Base-by-base conservation (phyloP, 306 rosid genomes). In the Inga laurina region DNA sequence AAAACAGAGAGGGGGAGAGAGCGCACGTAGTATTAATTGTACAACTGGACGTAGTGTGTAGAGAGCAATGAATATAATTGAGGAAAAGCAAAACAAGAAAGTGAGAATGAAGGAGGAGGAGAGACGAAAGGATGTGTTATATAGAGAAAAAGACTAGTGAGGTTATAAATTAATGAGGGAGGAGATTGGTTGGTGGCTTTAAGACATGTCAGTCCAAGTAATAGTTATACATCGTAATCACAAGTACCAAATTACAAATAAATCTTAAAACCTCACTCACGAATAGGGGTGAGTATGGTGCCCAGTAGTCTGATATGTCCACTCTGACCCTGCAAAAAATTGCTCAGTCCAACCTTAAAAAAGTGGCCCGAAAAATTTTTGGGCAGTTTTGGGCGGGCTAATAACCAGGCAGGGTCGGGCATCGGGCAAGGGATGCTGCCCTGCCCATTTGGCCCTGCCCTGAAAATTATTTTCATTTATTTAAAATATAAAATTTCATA, bases 241-340 rank as follows among this genome's bases (percentile, higher is more conserved):
- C 21, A 87, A 91, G 88, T 39, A 86, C 92, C 90, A 89, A 91
- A 90, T 84, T 90, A 84, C 88, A 62, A 79, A 89, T 3, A 89
- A 85, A 75, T 54, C 78, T 86, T 88, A 81, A 85, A 86, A 83
- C 49, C 87, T 64, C 72, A 83, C 83, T 88, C 91, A 87, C 86
- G 81, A n/a, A n/a, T n/a, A n/a, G n/a, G n/a, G n/a, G n/a, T n/a
- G n/a, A n/a, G n/a, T n/a, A n/a, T n/a, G n/a, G n/a, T n/a, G n/a
- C n/a, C n/a, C n/a, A n/a, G n/a, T n/a, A n/a, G n/a, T n/a, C n/a
- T n/a, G n/a, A n/a, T n/a, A n/a, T n/a, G n/a, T n/a, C n/a, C n/a
- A n/a, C n/a, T n/a, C n/a, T n/a, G n/a, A n/a, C n/a, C n/a, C n/a
- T n/a, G n/a, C n/a, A n/a, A n/a, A n/a, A n/a, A n/a, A n/a, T n/a